phyloP scores from a whole-genome alignment of 2,329 filamentous ascomycete genomes.

The Paraconiothyrium brasiliense region DNA sequence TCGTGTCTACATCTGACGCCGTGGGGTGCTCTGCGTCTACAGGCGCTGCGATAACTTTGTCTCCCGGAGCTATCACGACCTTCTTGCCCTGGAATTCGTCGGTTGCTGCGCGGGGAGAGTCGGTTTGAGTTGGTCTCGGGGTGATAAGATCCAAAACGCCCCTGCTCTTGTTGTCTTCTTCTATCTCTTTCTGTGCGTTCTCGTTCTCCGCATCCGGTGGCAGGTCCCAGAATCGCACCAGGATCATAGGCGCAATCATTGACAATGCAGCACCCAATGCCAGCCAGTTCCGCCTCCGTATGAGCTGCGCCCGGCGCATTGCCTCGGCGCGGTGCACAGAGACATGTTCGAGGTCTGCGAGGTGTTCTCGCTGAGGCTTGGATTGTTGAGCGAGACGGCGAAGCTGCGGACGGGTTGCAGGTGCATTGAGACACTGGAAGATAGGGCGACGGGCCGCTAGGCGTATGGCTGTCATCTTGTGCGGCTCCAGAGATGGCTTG shows the following conservation, averaged over 20 bases:
- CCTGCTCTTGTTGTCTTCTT: slow-evolving; percentile 19
- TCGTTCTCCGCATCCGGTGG: slow-evolving; percentile 34
- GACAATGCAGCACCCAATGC: slow-evolving; percentile 46
- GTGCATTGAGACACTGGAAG: slow-evolving; percentile 39
- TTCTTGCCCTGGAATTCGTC: slow-evolving; percentile 63
- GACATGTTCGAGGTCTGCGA: slow-evolving; percentile 38
- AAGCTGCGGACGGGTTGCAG: slow-evolving; percentile 19
- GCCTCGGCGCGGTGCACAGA: slow-evolving; percentile 47
- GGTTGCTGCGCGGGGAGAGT: slow-evolving; percentile 41
- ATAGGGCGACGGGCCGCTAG: slow-evolving; percentile 40
- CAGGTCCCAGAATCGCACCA: slow-evolving; percentile 45
- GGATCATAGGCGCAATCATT: slow-evolving; percentile 49
- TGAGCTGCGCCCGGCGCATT: slow-evolving; percentile 37
- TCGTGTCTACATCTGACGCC: slow-evolving; percentile 60
- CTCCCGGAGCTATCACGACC: slow-evolving; percentile 69
- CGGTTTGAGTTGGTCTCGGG: slow-evolving; percentile 38
- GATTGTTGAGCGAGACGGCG: slow-evolving; percentile 8
- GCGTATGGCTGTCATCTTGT: slow-evolving; percentile 44
- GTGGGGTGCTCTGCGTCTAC: slow-evolving; percentile 39
- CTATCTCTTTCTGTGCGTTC: slow-evolving; percentile 29
- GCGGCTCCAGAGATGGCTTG: slow-evolving; percentile 19
- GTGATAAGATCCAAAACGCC: slow-evolving; percentile 36
- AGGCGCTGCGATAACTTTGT: slow-evolving; percentile 63
- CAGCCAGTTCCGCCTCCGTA: slow-evolving; percentile 44
- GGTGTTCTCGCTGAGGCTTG: not conserved